Percentiles rank a stretch among this genome's conserved stretches.
phyloP scores from a whole-genome alignment of 805 yeast genomes.

The Dipodascopsis uninucleata region DNA sequence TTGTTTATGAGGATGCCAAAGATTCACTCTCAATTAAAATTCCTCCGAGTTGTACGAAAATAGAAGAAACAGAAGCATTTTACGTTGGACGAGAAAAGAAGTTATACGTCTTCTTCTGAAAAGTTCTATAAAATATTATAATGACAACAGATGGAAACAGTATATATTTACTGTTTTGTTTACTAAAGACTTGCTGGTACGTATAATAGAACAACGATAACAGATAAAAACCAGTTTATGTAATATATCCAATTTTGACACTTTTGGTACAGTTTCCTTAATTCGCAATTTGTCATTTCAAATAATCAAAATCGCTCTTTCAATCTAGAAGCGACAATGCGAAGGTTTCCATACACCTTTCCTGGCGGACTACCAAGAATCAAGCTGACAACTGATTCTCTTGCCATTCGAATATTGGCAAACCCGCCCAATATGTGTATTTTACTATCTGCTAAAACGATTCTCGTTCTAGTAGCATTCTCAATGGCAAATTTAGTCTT shows the following conservation, averaged over 20 bases:
- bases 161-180: no score
- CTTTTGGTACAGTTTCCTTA: neutral
- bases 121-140: no score
- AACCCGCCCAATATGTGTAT: constrained; percentile 97
- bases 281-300: neutral
- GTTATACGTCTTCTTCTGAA: no score
- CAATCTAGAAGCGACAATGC: constrained; percentile 95
- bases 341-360: constrained; percentile 92
- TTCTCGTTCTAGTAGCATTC: constrained; percentile 96
- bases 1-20: neutral
- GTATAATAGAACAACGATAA: no score
- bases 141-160: no score
- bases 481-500: constrained; percentile 98
- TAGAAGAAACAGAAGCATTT: constrained; percentile 4
- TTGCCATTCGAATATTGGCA: constrained; percentile 96
- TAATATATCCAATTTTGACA: neutral
- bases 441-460: constrained; percentile 93
- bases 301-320: constrained; percentile 75
- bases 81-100: no score
- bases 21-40: neutral
- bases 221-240: neutral
- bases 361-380: constrained; percentile 98
- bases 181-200: no score
- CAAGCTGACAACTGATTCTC: constrained; percentile 90
- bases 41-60: no score